Evolutionary conservation across 805 yeast genomes (phyloP).

Genomic region (Kockiozyma suomiensis): DNA sequence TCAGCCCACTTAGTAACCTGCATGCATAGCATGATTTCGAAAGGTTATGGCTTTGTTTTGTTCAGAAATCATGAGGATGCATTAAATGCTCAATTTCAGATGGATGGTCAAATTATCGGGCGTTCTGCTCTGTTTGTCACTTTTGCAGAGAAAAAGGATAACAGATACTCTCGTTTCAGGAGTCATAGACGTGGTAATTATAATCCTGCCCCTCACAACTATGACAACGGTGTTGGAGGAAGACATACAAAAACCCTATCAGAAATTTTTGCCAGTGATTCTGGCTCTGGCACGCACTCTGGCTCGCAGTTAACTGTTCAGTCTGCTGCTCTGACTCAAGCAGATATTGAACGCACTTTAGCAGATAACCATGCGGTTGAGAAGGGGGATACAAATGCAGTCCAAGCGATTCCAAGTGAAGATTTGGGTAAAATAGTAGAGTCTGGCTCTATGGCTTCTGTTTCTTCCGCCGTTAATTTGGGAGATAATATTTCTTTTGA

Average conservation of each 20-base stretch:
- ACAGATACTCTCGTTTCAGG: background rate
- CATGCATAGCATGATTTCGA: constrained; percentile 12
- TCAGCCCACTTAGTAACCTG: constrained; percentile 15
- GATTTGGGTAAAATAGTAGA: too few relatives aligned
- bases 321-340: background rate
- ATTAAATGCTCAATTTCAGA: constrained; percentile 6
- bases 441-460: too few relatives aligned
- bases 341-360: background rate
- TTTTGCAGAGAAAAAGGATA: constrained; percentile 20
- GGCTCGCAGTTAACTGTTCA: too few relatives aligned
- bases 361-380: too few relatives aligned
- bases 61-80: constrained; percentile 26
- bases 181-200: background rate
- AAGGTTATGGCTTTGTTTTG: constrained; percentile 31
- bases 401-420: too few relatives aligned
- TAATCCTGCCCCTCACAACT: background rate
- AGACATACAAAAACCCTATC: background rate
- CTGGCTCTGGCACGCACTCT: too few relatives aligned
- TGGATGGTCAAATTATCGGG: constrained; percentile 27
- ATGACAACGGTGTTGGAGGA: background rate
- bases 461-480: too few relatives aligned
- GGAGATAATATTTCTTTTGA: too few relatives aligned
- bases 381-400: too few relatives aligned
- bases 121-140: constrained; percentile 19
- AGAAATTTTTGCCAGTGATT: background rate